phyloP scores from a whole-genome alignment of 179 eudicot species.

The Spergularia azorica region DNA sequence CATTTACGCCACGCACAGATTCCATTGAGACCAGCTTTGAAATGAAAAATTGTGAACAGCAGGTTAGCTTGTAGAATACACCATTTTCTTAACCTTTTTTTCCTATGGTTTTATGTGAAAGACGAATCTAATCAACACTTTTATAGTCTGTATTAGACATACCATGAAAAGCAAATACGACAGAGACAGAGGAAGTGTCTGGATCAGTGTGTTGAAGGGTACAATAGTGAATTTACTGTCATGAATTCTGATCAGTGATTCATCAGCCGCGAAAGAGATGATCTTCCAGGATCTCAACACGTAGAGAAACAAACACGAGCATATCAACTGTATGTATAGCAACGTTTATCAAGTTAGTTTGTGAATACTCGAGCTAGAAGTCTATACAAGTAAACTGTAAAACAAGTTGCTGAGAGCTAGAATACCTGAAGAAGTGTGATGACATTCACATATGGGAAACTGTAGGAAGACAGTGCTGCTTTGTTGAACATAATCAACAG shows the following conservation, averaged over 20 bases:
- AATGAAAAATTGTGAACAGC: slow-evolving; percentile 14
- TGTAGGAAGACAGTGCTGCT: slow-evolving; percentile 90
- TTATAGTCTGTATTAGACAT: slow-evolving; percentile 14
- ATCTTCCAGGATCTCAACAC: slow-evolving; percentile 60
- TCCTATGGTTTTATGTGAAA: not conserved
- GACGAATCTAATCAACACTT: not conserved
- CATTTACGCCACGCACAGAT: slow-evolving; percentile 88
- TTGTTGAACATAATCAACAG: slow-evolving; percentile 84
- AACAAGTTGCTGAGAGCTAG: not conserved
- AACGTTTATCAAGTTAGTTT: not conserved
- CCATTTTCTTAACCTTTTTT: not conserved
- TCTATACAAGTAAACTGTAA: not conserved
- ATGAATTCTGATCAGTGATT: slow-evolving; percentile 28
- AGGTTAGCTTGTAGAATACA: not conserved
- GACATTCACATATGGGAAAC: slow-evolving; percentile 88
- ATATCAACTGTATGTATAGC: slow-evolving; percentile 58
- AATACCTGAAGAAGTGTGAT: slow-evolving; percentile 92
- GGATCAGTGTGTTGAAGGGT: slow-evolving; percentile 55
- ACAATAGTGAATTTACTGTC: slow-evolving; percentile 53
- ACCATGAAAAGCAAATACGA: slow-evolving; percentile 93
- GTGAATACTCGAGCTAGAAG: not conserved
- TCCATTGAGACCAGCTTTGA: slow-evolving; percentile 83
- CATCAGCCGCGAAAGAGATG: slow-evolving; percentile 61
- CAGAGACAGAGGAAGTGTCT: slow-evolving; percentile 70
- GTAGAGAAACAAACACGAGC: slow-evolving; percentile 77